phyloP scores from a whole-genome alignment of 202 grass and related monocot species.

The Dendrocalamus latiflorus region DNA sequence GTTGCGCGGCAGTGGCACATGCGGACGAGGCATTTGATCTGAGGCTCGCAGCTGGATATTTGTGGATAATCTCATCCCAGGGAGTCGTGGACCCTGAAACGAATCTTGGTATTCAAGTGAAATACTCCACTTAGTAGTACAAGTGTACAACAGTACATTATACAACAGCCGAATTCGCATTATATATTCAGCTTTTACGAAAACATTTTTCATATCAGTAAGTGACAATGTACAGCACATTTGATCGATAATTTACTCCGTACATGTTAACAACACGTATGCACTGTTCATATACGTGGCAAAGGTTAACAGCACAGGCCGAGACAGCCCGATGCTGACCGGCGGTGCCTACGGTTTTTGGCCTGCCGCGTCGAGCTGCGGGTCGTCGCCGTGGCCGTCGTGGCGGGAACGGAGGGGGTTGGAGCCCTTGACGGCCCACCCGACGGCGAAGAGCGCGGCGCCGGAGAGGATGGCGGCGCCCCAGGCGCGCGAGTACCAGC shows the following conservation, averaged over 20 bases:
- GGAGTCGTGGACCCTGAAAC: background rate
- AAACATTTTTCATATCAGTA: background rate
- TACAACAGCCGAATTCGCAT: background rate
- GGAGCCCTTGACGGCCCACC: constrained; percentile 39
- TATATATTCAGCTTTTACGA: too few relatives aligned
- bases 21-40: background rate
- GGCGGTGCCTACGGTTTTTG: background rate
- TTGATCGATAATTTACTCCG: background rate
- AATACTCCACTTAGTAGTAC: too few relatives aligned
- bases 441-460: constrained; percentile 21
- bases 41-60: too few relatives aligned
- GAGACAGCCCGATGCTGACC: background rate
- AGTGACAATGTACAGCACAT: background rate
- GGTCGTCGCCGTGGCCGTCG: background rate
- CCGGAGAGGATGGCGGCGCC: background rate
- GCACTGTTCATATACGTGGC: background rate
- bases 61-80: too few relatives aligned
- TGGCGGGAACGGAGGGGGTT: constrained; percentile 37
- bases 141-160: background rate
- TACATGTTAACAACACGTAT: background rate
- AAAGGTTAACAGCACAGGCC: background rate
- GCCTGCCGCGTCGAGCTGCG: background rate
- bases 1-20: background rate
- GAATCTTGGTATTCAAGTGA: background rate
- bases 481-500: constrained; percentile 54